Evolutionary conservation across 1,284 basidiomycete genomes (phyloP).

Genomic region (Fereydounia khargensis): DNA sequence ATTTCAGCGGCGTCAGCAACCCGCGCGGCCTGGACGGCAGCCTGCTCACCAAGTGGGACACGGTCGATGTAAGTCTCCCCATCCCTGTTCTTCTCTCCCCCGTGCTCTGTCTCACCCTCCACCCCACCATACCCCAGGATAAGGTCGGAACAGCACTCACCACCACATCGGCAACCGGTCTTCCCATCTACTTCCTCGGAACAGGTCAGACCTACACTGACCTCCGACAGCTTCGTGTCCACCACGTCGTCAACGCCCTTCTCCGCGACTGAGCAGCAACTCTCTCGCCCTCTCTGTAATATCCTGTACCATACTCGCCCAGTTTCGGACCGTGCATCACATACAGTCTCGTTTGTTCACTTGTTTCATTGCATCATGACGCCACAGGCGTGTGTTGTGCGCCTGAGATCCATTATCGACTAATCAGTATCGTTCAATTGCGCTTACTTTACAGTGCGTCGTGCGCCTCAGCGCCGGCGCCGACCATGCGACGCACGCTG

Average conservation of each 20-base stretch:
- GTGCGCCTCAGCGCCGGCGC: too few relatives aligned
- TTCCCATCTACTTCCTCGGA: conserved; percentile 56
- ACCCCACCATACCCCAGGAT: conserved; percentile 21
- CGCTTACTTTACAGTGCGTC: too few relatives aligned
- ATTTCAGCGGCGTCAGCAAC: conserved; percentile 52
- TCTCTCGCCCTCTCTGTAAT: too few relatives aligned
- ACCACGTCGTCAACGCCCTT: conserved; percentile 54
- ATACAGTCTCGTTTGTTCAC: too few relatives aligned
- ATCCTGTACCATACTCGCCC: too few relatives aligned
- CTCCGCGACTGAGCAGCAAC: conserved; percentile 54
- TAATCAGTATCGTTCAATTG: too few relatives aligned
- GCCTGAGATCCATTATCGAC: too few relatives aligned
- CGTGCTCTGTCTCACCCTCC: not conserved
- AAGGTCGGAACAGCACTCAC: conserved; percentile 56
- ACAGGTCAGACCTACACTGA: conserved; percentile 57
- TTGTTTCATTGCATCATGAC: too few relatives aligned
- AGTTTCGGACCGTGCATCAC: too few relatives aligned
- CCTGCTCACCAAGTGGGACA: conserved; percentile 56
- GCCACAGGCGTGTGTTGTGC: too few relatives aligned
- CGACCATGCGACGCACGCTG: too few relatives aligned
- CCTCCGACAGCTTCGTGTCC: conserved; percentile 51
- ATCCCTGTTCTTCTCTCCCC: not conserved
- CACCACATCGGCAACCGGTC: conserved; percentile 49
- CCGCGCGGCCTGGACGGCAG: conserved; percentile 54
- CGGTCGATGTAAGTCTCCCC: conserved; percentile 29